Evolutionary conservation across 1,139 yeast genomes (phyloP), one percentile per base, ranked within the genome.

Genomic region (Sugiyamaella sp.): DNA sequence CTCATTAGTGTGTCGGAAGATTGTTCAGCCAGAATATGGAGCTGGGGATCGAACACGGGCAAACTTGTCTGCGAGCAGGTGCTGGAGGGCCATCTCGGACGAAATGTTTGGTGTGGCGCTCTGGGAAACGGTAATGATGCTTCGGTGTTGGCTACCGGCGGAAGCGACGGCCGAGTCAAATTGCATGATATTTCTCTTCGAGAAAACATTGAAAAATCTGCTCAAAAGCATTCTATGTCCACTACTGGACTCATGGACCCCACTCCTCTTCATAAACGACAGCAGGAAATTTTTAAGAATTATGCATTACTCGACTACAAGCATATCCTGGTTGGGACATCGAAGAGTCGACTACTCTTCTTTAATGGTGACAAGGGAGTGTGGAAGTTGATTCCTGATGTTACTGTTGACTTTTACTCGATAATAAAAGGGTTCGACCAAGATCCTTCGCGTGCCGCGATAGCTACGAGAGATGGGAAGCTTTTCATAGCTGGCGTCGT

Each of bases 21-120:
- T 69, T 82, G 95, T 63, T 85, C 96, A 0, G 80, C 89, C n/a
- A 78, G 97, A 60, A 66, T 85, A 0, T 93, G 99, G 99, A 70
- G 52, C 6, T 17, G 59, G 1, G 29, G 38, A 17, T 17, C 20
- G 12, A 25, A 38, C 1, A 54, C 63, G 1, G 64, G 66, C 2
- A 67, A 72, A 22, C 65, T 84, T 40, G 62, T 62, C 46, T 81
- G 74, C 66, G 72, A 67, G 65, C 81, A 71, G 65, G 71, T 79
- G 1, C 73, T 76, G 55, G 82, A 86, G 55, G 84, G 86, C 27
- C 98, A 91, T 67, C 75, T 81, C 35, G 97, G 96, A 3, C 86
- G 95, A 66, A 93, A 89, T 66, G 80, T 87, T 0, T 93, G 99
- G 99, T 80, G 89, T 37, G 81, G 88, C 4, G 91, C 85, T 55